Base-by-base conservation (phyloP, 176 grass and related monocot genomes). In the Hordeum marinum region DNA sequence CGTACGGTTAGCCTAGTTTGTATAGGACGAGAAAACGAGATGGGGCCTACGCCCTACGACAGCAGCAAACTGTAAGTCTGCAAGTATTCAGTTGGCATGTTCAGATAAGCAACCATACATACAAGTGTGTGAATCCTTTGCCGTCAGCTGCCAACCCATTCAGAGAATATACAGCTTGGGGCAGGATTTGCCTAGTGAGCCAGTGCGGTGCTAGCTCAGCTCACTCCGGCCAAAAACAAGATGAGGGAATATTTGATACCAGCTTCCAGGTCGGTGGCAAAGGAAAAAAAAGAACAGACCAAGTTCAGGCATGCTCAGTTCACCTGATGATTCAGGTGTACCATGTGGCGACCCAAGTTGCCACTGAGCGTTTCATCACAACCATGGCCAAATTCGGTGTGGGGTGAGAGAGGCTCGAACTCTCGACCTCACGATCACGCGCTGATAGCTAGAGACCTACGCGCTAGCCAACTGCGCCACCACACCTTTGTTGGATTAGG, bases 331-430 rank as follows among this genome's bases (percentile, higher is more conserved):
- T 55, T 55, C 18, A 21, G 46, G 14, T 9, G 52, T 2, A 55
- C 0, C 0, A 8, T 55, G 2, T 21, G 52, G 52, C 18, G 18
- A 55, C 52, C 52, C 52, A 55, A 55, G 52, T 21, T 55, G 52
- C 52, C 52, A 3, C 0, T 8, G 52, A 55, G 52, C 52, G 52
- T 55, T 55, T 55, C 52, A 55, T 21, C 52, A 55, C 52, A 21
- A 55, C 52, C 0, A 17, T 55, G 15, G 52, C 3, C 18, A 20
- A 7, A 8, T 54, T 52, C 7, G 1, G 7, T 4, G 17, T 50
- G 20, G 89, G 89, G 87, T 90, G 82, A 90, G 79, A 92, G 91
- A 92, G 85, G 94, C 76, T 92, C 85, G 91, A 92, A 90, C 91
- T 97, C 89, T 87, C 85, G 80, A 90, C 92, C 89, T 92, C 91